A percentile compares a stretch with the other conserved stretches of the same genome.
Conservation (phyloP, 495 filamentous ascomycete species). For the Penicillium desertorum region DNA sequence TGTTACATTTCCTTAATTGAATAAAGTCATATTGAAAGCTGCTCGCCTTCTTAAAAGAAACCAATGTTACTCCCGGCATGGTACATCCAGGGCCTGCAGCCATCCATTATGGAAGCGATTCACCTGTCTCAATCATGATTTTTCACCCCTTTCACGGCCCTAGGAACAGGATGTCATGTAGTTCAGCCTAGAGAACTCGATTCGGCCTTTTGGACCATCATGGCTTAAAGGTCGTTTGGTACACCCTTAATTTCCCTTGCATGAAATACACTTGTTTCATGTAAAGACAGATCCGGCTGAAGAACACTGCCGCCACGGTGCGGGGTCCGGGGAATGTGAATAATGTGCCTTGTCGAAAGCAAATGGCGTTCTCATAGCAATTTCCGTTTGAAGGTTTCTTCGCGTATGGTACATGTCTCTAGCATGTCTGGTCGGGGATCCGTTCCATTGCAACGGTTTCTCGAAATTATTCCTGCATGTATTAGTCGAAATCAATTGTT, state of each 20-base stretch:
- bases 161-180: not conserved
- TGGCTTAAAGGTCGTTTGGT: not conserved
- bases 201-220: not conserved
- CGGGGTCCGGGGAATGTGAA: constrained; percentile 2
- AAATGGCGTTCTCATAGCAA: not conserved
- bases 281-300: not conserved
- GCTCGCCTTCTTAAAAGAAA: not conserved
- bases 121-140: too few species aligned
- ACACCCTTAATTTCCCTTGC: not conserved
- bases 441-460: not conserved
- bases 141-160: not conserved
- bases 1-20: constrained; percentile 5
- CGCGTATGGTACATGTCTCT: too few species aligned
- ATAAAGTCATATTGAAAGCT: not conserved
- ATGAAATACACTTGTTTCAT: not conserved
- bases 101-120: too few species aligned
- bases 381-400: too few species aligned
- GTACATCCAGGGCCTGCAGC: not conserved
- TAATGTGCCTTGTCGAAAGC: constrained; percentile 1
- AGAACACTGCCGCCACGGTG: not conserved
- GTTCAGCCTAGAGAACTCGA: not conserved
- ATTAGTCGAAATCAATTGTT: not conserved
- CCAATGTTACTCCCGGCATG: not conserved
- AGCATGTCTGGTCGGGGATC: too few species aligned
- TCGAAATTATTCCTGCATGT: not conserved